Conservation (phyloP, 2,329 filamentous ascomycete species). For the Elsinoe ampelina region DNA sequence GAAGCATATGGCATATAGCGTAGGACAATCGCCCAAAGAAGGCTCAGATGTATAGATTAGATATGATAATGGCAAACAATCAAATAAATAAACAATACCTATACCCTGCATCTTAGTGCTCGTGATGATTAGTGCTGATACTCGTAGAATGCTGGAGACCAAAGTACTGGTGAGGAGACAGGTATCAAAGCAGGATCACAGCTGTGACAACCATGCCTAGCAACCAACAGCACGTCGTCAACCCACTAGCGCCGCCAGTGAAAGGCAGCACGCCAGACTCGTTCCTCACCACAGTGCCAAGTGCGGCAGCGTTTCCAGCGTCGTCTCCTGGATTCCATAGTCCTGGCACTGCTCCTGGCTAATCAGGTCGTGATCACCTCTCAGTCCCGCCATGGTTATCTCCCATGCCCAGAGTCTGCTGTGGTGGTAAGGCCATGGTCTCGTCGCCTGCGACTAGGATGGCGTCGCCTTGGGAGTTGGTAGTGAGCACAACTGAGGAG, state of each 20-base stretch:
- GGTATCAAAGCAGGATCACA: not conserved
- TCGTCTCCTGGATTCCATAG: too few relatives aligned
- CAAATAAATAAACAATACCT: not conserved
- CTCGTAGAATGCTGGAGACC: too few relatives aligned
- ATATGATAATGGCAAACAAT: slow-evolving; percentile 5
- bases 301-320: too few relatives aligned
- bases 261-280: not conserved
- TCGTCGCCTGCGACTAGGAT: not conserved
- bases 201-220: not conserved
- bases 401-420: not conserved
- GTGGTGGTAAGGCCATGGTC: not conserved
- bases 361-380: not conserved
- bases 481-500: not conserved
- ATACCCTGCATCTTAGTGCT: not conserved
- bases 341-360: not conserved
- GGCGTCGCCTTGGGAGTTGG: not conserved
- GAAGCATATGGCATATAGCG: slow-evolving; percentile 1
- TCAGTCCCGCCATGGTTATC: not conserved
- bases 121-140: too few relatives aligned
- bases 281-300: not conserved
- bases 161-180: too few relatives aligned
- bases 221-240: not conserved
- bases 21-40: not conserved
- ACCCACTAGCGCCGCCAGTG: not conserved
- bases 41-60: not conserved